A percentile compares a stretch with the other conserved stretches of the same genome.
phyloP scores from a whole-genome alignment of 2,329 filamentous ascomycete species.

The Cercospora sp. region DNA sequence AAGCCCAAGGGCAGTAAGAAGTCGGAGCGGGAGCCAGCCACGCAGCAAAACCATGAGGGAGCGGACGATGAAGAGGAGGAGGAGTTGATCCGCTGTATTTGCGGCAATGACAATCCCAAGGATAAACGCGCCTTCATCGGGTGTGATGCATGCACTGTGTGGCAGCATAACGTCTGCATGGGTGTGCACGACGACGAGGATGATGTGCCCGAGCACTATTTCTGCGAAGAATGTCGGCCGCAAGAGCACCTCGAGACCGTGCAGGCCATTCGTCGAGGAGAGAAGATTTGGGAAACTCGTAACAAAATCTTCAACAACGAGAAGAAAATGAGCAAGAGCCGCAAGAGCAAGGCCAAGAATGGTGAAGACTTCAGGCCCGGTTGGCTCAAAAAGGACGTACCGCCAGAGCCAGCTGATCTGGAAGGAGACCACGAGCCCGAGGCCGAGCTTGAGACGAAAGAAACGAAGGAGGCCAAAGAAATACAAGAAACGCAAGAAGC shows the following conservation, averaged over 20 bases:
- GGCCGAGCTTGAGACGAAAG: neutral
- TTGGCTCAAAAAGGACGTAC: conserved; percentile 38
- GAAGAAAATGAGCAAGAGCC: conserved; percentile 62
- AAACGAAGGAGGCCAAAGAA: neutral
- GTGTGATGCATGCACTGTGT: conserved; percentile 87
- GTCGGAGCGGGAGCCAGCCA: conserved; percentile 43
- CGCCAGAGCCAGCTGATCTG: conserved; percentile 2
- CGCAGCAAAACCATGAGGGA: conserved; percentile 43
- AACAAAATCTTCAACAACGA: conserved; percentile 47
- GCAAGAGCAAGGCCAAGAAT: conserved; percentile 52
- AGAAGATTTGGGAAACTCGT: conserved; percentile 74
- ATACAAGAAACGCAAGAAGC: neutral
- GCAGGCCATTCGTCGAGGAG: conserved; percentile 73
- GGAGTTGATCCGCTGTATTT: conserved; percentile 81
- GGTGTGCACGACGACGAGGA: conserved; percentile 75
- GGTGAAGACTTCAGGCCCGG: conserved; percentile 33
- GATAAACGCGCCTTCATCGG: conserved; percentile 91
- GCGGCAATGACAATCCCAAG: conserved; percentile 83
- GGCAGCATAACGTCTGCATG: conserved; percentile 98
- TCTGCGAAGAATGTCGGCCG: conserved; percentile 86
- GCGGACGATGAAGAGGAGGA: conserved; percentile 56
- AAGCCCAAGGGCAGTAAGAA: conserved; percentile 45
- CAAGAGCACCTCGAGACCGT: conserved; percentile 79
- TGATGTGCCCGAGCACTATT: conserved; percentile 80
- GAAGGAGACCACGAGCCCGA: conserved; percentile 6